Conservation (phyloP, 768 basidiomycete genomes). For the Tulasnella calospora region DNA sequence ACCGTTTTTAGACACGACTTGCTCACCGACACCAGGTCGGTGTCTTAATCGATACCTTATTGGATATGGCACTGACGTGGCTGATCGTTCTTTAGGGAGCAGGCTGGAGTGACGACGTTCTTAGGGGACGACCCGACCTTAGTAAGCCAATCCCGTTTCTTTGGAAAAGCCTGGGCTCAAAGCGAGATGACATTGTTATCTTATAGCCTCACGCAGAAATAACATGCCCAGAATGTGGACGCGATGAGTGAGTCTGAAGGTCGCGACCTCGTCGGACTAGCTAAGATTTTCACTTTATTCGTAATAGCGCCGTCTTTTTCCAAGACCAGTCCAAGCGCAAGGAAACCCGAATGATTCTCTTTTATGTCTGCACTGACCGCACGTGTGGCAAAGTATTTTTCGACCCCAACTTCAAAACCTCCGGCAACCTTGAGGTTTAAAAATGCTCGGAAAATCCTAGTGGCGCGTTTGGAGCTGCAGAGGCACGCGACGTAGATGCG, state of each 20-base stretch:
- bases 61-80: not conserved
- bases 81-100: slow-evolving; percentile 56
- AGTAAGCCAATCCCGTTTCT: slow-evolving; percentile 41
- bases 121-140: slow-evolving; percentile 85
- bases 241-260: slow-evolving; percentile 64
- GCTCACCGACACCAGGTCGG: slow-evolving; percentile 86
- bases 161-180: not conserved
- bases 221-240: slow-evolving; percentile 71
- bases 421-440: slow-evolving; percentile 15
- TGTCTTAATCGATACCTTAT: slow-evolving; percentile 11
- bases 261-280: not conserved
- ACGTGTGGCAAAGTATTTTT: slow-evolving; percentile 65
- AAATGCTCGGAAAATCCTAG: not conserved
- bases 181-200: not conserved
- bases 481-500: not conserved
- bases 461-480: slow-evolving; percentile 3
- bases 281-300: slow-evolving; percentile 8
- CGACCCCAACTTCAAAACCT: slow-evolving; percentile 55
- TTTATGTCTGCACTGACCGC: slow-evolving; percentile 74
- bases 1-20: slow-evolving; percentile 93
- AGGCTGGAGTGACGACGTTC: slow-evolving; percentile 86
- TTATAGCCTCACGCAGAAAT: slow-evolving; percentile 76
- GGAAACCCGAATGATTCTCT: slow-evolving; percentile 90
- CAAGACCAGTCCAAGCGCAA: slow-evolving; percentile 97
- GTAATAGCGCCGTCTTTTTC: slow-evolving; percentile 79